These are phyloP conservation scores for Fusarium praegraminearum DNA, from an alignment of 2,329 filamentous ascomycete genomes.

Conservation along the genomic window DNA sequence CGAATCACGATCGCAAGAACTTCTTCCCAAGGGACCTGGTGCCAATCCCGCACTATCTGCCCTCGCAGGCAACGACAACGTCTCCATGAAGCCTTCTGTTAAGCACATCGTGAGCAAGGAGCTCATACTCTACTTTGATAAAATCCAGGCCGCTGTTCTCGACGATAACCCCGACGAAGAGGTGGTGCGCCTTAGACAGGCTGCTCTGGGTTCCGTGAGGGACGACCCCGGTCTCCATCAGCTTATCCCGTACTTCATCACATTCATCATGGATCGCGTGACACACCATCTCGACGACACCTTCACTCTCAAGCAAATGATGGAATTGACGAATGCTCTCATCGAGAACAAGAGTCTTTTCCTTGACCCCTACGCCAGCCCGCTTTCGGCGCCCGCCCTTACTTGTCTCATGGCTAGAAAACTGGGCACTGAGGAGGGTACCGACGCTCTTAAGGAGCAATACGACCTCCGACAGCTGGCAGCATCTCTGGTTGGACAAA, in stretches of 20 bases:
- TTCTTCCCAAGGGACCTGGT: constrained; percentile 89
- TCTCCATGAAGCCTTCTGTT: constrained; percentile 87
- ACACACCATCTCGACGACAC: constrained; percentile 93
- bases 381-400: constrained; percentile 85
- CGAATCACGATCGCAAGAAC: constrained; percentile 85
- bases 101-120: constrained; percentile 98
- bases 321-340: constrained; percentile 87
- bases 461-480: constrained; percentile 88
- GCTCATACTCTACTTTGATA: constrained; percentile 96
- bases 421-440: constrained; percentile 70
- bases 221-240: constrained; percentile 95
- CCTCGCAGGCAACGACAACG: constrained; percentile 85
- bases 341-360: constrained; percentile 87
- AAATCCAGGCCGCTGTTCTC: constrained; percentile 88
- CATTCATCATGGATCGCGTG: constrained; percentile 95
- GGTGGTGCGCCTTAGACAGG: constrained; percentile 77
- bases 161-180: constrained; percentile 89
- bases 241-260: constrained; percentile 94
- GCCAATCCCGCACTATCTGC: constrained; percentile 85
- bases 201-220: constrained; percentile 85
- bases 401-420: constrained; percentile 88
- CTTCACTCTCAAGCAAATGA: constrained; percentile 90
- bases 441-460: constrained; percentile 69
- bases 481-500: constrained; percentile 81
- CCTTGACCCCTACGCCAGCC: constrained; percentile 69